Evolutionary conservation across 139 green algal species (phyloP).

Genomic region (Prasinococcaceae sp.): DNA sequence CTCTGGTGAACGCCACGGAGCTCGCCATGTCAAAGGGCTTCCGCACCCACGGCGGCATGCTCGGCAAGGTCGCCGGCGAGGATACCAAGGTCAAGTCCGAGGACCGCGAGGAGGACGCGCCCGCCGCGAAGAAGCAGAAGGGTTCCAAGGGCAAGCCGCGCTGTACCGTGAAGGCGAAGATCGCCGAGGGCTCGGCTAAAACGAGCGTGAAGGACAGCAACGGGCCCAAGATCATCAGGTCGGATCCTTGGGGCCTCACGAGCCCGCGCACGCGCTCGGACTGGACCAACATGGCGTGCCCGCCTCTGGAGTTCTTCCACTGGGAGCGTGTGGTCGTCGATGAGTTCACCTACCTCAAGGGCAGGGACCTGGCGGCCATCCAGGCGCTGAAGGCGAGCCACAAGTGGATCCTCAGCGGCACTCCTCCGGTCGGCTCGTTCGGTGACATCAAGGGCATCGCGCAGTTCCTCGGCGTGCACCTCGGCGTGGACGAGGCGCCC

Average conservation of each 20-base stretch:
- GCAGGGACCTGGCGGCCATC: background rate
- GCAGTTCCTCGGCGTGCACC: conserved; percentile 11
- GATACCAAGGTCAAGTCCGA: background rate
- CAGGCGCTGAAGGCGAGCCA: conserved; percentile 2
- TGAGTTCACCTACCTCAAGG: conserved; percentile 20
- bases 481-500: conserved; percentile 11
- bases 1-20: background rate
- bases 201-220: too few species aligned
- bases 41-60: background rate
- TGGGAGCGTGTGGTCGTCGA: conserved; percentile 14
- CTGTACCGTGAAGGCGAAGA: background rate
- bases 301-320: conserved; percentile 15
- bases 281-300: conserved; percentile 1
- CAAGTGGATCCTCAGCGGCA: conserved; percentile 13
- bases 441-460: conserved; percentile 12
- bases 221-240: too few species aligned
- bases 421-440: conserved; percentile 10
- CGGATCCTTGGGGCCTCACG: conserved; percentile 12
- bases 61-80: conserved; percentile 6
- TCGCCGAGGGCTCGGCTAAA: background rate
- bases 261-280: background rate
- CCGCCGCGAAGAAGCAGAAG: conserved; percentile 1
- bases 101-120: conserved; percentile 2
- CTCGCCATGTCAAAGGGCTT: conserved; percentile 3
- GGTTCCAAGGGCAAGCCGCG: background rate